These are phyloP conservation scores for Yamadazyma scolyti DNA, from an alignment of 805 yeast genomes.

Conservation along the genomic window DNA sequence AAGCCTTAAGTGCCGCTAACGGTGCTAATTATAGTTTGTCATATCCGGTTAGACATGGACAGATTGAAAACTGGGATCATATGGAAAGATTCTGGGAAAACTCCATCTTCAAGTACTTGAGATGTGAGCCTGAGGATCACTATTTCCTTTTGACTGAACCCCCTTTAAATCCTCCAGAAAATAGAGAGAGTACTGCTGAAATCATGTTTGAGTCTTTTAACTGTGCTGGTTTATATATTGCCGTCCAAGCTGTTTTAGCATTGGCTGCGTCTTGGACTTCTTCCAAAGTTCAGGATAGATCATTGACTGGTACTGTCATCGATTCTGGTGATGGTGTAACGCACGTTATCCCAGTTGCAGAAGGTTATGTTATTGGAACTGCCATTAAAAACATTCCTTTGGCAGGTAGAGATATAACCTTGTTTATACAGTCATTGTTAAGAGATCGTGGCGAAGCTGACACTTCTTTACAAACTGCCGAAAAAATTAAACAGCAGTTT, in stretches of 20 bases:
- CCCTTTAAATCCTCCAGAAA: slow-evolving; percentile 98
- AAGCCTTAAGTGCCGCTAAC: slow-evolving; percentile 86
- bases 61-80: slow-evolving; percentile 98
- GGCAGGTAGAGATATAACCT: slow-evolving; percentile 97
- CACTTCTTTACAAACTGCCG: slow-evolving; percentile 92
- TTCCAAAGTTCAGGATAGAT: slow-evolving; percentile 89
- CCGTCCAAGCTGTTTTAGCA: slow-evolving; percentile 98
- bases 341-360: slow-evolving; percentile 98
- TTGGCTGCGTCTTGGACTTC: slow-evolving; percentile 99
- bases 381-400: slow-evolving; percentile 97
- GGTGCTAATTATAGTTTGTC: slow-evolving; percentile 84
- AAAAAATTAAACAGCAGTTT: slow-evolving; percentile 91
- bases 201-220: slow-evolving; percentile 98
- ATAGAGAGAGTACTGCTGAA: slow-evolving; percentile 97
- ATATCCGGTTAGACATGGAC: slow-evolving; percentile 97
- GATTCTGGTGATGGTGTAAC: slow-evolving; percentile 99
- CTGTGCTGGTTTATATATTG: slow-evolving; percentile 97
- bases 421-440: slow-evolving; percentile 84
- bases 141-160: slow-evolving; percentile 95
- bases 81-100: slow-evolving; percentile 99
- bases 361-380: slow-evolving; percentile 97
- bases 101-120: slow-evolving; percentile 89
- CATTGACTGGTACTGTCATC: slow-evolving; percentile 96
- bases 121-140: slow-evolving; percentile 99
- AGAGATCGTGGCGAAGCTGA: slow-evolving; percentile 97